phyloP scores from a whole-genome alignment of 2,329 filamentous ascomycete genomes.

The Pseudocercospora fuligena region DNA sequence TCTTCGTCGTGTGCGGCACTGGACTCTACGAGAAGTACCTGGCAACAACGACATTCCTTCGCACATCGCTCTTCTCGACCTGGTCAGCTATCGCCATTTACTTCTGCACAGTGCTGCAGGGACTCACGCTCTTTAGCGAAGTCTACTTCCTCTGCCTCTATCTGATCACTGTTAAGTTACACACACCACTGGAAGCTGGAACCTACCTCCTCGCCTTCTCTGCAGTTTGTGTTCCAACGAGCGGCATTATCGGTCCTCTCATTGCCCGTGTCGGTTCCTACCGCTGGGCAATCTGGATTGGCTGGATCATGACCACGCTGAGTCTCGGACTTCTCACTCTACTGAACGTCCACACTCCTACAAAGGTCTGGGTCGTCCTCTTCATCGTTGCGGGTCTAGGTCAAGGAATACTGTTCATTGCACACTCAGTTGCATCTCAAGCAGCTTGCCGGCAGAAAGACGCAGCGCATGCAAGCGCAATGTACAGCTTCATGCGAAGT shows the following conservation, averaged over 20 bases:
- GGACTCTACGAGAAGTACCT: constrained; percentile 33
- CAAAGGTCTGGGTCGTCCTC: constrained; percentile 49
- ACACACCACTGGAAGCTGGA: constrained; percentile 45
- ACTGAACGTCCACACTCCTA: constrained; percentile 45
- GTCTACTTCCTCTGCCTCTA: constrained; percentile 52
- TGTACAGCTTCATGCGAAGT: constrained; percentile 54
- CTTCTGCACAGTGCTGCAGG: constrained; percentile 39
- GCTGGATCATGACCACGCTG: constrained; percentile 44
- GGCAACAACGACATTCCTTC: constrained; percentile 36
- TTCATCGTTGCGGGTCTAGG: constrained; percentile 50
- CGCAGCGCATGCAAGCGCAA: constrained; percentile 45
- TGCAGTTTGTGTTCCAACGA: constrained; percentile 27
- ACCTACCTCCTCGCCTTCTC: constrained; percentile 48
- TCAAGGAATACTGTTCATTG: constrained; percentile 49
- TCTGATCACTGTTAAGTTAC: constrained; percentile 48
- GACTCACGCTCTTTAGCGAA: constrained; percentile 38
- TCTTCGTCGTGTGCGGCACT: constrained; percentile 37
- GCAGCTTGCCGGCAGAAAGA: constrained; percentile 42
- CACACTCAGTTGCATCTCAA: constrained; percentile 52
- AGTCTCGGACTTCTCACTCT: constrained; percentile 51
- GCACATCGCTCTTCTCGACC: constrained; percentile 39
- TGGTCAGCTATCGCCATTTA: constrained; percentile 39
- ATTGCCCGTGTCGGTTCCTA: constrained; percentile 41
- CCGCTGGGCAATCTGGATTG: constrained; percentile 34
- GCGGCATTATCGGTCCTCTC: constrained; percentile 34